Evolutionary conservation across 2,329 filamentous ascomycete genomes (phyloP), one percentile per base, ranked within the genome.

Genomic region (Verticillium alfalfae): DNA sequence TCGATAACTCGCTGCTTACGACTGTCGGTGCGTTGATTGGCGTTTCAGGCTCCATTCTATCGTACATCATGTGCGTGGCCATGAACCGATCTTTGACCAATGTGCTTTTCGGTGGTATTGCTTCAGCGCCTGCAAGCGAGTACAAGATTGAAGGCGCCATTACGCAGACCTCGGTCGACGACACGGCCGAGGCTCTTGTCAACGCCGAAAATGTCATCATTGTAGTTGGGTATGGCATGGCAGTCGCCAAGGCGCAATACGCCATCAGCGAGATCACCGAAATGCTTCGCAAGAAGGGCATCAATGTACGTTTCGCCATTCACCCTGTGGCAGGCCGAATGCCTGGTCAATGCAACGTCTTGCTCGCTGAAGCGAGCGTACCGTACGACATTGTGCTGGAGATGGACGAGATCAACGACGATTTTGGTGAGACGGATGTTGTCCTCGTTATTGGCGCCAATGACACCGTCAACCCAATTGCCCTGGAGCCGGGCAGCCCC

Each of bases 351-450:
- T 96, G 92, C 78, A 96, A 97, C 70, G 92, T 96, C 4, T 81
- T 97, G 2, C 85, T 96, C 15, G 93, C 93, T 0, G 93, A 97
- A 74, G 93, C 93, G 1, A 89, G 85, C 38, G 93, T 96, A 36
- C 92, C 92, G 2, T 96, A 96, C 70, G 93, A 97, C 68, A 94
- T 96, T 61, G 92, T 96, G 34, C 82, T 96, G 56, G 92, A 97
- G 76, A 96, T 96, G 92, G 93, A 96, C 68, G 93, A 97, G 79
- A 96, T 96, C 77, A 97, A 96, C 73, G 92, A 96, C 65, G 92
- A 96, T 70, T 97, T 96, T 73, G 75, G 82, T 7, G 90, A 95
- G 34, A 96, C 93, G 0, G 93, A 96, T 69, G 81, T 96, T 10
- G 93, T 91, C 0, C 84, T 96, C 3, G 92, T 96, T 0, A 96